phyloP scores from a whole-genome alignment of 1,139 yeast species.

The Suhomyces panamericanus region DNA sequence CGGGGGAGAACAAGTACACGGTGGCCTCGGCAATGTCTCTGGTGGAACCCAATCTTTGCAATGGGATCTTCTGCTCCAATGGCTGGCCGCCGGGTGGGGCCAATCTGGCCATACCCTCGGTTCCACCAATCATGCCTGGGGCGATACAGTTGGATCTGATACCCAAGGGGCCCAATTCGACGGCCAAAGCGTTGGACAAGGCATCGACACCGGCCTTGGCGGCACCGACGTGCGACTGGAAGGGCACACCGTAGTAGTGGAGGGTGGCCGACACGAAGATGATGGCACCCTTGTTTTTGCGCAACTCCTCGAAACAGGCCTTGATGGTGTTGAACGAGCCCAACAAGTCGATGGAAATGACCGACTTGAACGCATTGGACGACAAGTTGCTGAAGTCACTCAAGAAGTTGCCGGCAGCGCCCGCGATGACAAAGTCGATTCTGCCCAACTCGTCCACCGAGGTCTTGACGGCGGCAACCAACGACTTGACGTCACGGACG shows the following conservation, averaged over 20 bases:
- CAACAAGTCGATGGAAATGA: constrained; percentile 75
- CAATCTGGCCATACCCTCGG: constrained; percentile 75
- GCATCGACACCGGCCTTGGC: constrained; percentile 96
- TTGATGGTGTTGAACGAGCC: constrained; percentile 88
- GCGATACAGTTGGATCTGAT: constrained; percentile 79
- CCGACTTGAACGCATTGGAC: constrained; percentile 83
- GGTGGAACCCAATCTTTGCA: constrained; percentile 74
- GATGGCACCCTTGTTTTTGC: constrained; percentile 66
- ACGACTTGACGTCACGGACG: constrained; percentile 64
- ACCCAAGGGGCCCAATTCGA: constrained; percentile 87
- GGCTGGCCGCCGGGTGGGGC: constrained; percentile 39
- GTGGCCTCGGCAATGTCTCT: constrained; percentile 89
- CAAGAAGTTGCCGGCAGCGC: constrained; percentile 93
- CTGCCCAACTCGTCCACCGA: constrained; percentile 69
- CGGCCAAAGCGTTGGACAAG: constrained; percentile 75
- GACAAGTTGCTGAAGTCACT: constrained; percentile 77
- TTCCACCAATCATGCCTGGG: constrained; percentile 80
- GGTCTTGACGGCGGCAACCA: constrained; percentile 59
- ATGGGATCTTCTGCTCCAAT: constrained; percentile 55
- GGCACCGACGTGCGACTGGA: constrained; percentile 85
- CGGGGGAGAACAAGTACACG: constrained; percentile 77
- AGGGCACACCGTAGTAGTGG: constrained; percentile 84
- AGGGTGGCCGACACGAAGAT: constrained; percentile 83
- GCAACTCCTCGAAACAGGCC: constrained; percentile 68
- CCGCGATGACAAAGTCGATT: constrained; percentile 85